phyloP scores from a whole-genome alignment of 768 basidiomycete genomes.

The Lepiota venenata region DNA sequence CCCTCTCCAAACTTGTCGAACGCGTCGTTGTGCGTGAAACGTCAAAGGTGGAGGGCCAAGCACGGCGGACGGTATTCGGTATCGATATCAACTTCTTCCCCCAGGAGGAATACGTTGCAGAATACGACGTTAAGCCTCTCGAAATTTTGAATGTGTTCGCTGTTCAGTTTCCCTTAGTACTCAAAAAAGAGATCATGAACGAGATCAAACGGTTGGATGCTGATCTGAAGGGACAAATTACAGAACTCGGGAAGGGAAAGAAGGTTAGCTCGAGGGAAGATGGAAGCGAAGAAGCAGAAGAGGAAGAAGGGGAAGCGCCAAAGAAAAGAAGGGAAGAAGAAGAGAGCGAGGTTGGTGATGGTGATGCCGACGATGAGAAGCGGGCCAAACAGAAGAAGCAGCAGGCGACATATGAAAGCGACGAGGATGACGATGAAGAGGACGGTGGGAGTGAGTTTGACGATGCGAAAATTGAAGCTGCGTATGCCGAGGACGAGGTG shows the following conservation, averaged over 20 bases:
- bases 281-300: constrained; percentile 56
- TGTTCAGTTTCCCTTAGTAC: constrained; percentile 68
- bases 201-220: constrained; percentile 87
- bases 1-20: constrained; percentile 87
- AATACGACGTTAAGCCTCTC: constrained; percentile 70
- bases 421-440: constrained; percentile 56
- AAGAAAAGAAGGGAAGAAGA: constrained; percentile 51
- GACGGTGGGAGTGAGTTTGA: constrained; percentile 43
- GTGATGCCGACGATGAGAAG: constrained; percentile 79
- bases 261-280: constrained; percentile 40
- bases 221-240: constrained; percentile 74
- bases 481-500: constrained; percentile 48
- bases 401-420: constrained; percentile 73
- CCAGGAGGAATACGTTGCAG: constrained; percentile 72
- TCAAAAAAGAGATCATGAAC: constrained; percentile 81
- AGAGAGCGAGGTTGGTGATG: constrained; percentile 76
- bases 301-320: constrained; percentile 37
- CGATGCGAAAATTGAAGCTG: constrained; percentile 63
- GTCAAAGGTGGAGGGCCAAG: constrained; percentile 59
- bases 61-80: constrained; percentile 76
- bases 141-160: constrained; percentile 76
- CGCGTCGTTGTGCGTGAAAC: constrained; percentile 78
- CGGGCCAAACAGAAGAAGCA: constrained; percentile 67
- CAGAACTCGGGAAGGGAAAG: constrained; percentile 82
- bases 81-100: constrained; percentile 87